These are phyloP conservation scores for Lophiotrema nucula DNA, from an alignment of 495 filamentous ascomycete species.

Conservation along the genomic window DNA sequence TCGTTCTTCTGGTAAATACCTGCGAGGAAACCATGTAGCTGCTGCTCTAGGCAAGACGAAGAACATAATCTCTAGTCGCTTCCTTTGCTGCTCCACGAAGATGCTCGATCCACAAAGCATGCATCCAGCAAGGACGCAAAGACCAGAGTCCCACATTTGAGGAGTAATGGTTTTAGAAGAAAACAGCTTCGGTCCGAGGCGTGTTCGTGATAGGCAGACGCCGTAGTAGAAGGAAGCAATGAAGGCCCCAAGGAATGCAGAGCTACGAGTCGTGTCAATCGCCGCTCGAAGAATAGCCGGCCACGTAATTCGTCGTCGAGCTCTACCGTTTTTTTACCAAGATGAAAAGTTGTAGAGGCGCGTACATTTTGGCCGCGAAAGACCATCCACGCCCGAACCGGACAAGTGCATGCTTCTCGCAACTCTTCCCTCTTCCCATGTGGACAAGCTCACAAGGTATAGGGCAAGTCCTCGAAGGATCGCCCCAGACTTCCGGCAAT, in stretches of 20 bases:
- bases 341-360: slow-evolving; percentile 73
- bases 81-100: slow-evolving; percentile 64
- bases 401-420: slow-evolving; percentile 72
- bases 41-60: slow-evolving; percentile 85
- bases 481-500: slow-evolving; percentile 70
- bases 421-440: slow-evolving; percentile 72
- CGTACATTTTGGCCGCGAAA: slow-evolving; percentile 75
- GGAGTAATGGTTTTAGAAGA: slow-evolving; percentile 53
- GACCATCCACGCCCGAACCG: slow-evolving; percentile 71
- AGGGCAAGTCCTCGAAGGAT: slow-evolving; percentile 69
- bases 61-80: slow-evolving; percentile 74
- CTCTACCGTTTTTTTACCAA: slow-evolving; percentile 29
- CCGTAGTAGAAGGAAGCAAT: slow-evolving; percentile 84
- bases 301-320: slow-evolving; percentile 30
- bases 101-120: slow-evolving; percentile 83
- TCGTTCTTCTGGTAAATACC: slow-evolving; percentile 67
- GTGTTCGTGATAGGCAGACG: slow-evolving; percentile 77
- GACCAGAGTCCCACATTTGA: slow-evolving; percentile 63
- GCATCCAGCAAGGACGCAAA: slow-evolving; percentile 75
- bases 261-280: slow-evolving; percentile 66
- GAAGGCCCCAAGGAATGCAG: slow-evolving; percentile 79
- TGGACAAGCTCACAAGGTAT: slow-evolving; percentile 90
- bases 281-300: slow-evolving; percentile 50
- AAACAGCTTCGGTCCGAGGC: slow-evolving; percentile 72
- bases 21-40: slow-evolving; percentile 72